Conservation (phyloP, 2,329 filamentous ascomycete genomes). For the Pestalotiopsis sp. region DNA sequence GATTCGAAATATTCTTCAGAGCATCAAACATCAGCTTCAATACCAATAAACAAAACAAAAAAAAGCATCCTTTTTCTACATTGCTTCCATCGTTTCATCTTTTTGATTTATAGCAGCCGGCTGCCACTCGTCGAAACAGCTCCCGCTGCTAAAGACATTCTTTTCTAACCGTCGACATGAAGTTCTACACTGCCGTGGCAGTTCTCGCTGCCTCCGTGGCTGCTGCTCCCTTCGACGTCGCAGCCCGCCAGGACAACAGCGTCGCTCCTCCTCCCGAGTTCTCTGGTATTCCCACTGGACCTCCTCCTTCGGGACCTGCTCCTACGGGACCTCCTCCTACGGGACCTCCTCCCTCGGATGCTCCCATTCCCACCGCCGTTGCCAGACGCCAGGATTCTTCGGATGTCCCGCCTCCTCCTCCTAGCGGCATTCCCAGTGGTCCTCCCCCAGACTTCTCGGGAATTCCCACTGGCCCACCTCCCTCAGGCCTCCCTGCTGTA, state of each 20-base stretch:
- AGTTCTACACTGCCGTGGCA: slow-evolving; percentile 1
- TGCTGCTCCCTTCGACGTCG: not conserved
- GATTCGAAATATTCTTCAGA: not conserved
- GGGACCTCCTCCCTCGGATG: no score
- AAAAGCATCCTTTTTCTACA: not conserved
- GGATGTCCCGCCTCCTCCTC: not conserved
- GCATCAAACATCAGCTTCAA: not conserved
- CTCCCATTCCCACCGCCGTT: not conserved
- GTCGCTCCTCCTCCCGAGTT: not conserved
- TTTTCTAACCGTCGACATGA: not conserved
- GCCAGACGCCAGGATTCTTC: not conserved
- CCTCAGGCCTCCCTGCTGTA: not conserved
- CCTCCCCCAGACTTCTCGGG: slow-evolving; percentile 1
- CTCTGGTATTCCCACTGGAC: not conserved
- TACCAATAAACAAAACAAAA: not conserved
- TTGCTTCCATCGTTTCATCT: not conserved
- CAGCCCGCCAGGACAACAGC: not conserved
- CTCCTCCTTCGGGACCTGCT: not conserved
- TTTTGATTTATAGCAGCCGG: not conserved
- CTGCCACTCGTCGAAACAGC: not conserved
- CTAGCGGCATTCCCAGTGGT: not conserved
- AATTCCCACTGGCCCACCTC: not conserved
- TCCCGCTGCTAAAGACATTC: not conserved
- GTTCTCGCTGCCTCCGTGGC: not conserved
- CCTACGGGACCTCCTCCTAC: not conserved